Evolutionary conservation across 1,284 basidiomycete species (phyloP), one percentile per base, ranked within the genome.

Genomic region (Tylopilus orsonianus): DNA sequence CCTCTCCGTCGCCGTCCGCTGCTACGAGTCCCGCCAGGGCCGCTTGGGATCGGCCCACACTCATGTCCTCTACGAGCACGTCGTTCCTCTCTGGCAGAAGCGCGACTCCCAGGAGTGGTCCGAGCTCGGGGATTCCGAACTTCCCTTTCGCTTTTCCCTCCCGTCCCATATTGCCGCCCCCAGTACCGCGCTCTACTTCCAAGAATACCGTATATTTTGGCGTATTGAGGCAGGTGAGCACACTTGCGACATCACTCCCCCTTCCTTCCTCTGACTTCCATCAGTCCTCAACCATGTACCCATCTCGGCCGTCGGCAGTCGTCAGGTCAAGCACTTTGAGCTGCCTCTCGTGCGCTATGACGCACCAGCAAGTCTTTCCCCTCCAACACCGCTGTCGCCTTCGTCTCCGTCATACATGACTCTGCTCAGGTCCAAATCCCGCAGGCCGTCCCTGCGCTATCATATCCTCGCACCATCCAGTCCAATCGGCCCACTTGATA

Each of bases 191-290:
- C 59, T 69, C 20, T 77, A 82, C 49, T 89, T 83, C 58, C 85
- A 86, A 56, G 85, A 85, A 60, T 91, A 90, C 65, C 75, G 83
- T 37, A 81, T 86, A 60, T 81, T 80, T 62, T 93, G 90, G 90
- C 76, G 86, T 45, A 72, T 93, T 49, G 90, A 93, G 71, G 89
- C 87, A 53, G 77, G 89, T 85, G 56, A 59, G 85, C 75, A 16
- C 40, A 44, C 49, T 14, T 38, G 43, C 51, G 47, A 23, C 47
- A 33, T 57, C 50, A 36, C 40, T 49, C 37, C 45, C 18, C 22
- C 43, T 33, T 34, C 19, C 43, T 48, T 46, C 7, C 50, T 52
- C 56, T 56, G 48, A 60, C 56, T 56, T 42, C 40, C 26, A 40
- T 43, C 49, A 88, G 85, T 81, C 45, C 75, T 90, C 34, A 77